phyloP scores from a whole-genome alignment of 2,329 filamentous ascomycete genomes.

The Sporothrix protearum region DNA sequence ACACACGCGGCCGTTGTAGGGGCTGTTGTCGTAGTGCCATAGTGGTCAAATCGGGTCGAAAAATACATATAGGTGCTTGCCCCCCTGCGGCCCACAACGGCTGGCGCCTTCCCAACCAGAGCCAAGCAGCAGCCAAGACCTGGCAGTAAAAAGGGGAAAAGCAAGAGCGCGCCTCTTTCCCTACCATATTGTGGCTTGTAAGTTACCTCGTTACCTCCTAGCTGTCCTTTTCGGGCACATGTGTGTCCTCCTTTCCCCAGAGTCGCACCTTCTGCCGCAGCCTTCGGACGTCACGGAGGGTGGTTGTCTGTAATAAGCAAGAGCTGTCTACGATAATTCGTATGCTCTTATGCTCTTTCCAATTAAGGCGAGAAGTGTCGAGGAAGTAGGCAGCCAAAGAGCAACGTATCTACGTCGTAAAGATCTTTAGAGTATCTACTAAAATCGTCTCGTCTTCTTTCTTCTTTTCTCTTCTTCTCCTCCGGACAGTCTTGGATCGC shows the following conservation, averaged over 20 bases:
- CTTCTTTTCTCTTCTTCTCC: not conserved
- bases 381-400: not conserved
- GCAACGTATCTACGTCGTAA: not conserved
- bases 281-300: slow-evolving; percentile 11
- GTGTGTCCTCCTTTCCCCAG: not conserved
- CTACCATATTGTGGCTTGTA: not conserved
- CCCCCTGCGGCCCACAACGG: not conserved
- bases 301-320: not conserved
- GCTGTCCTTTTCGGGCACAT: slow-evolving; percentile 18
- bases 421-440: not conserved
- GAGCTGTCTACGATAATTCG: slow-evolving; percentile 2
- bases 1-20: slow-evolving; percentile 3
- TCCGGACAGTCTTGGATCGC: not conserved
- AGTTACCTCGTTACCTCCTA: not conserved
- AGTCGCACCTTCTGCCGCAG: slow-evolving; percentile 8
- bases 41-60: not conserved
- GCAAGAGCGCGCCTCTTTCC: not conserved
- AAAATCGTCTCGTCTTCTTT: not conserved
- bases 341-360: not conserved
- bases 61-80: not conserved
- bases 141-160: not conserved
- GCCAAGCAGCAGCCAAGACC: not conserved
- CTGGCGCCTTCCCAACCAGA: slow-evolving; percentile 1
- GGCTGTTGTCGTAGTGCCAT: not conserved
- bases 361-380: not conserved